Evolutionary conservation across 2,329 filamentous ascomycete species (phyloP).

Genomic region (Talaromyces sp.): DNA sequence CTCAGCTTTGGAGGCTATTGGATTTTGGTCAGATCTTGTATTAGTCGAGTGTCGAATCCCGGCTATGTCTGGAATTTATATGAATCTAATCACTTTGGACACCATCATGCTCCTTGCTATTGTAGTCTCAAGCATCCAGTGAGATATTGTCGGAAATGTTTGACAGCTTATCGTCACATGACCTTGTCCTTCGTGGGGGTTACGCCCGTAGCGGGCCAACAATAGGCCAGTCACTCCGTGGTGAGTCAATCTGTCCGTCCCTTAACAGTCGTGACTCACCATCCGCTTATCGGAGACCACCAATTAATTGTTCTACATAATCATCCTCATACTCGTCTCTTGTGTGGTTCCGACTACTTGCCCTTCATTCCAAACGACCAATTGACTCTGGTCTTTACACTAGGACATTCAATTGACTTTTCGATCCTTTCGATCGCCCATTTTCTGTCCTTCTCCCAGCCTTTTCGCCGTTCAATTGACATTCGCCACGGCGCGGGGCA

Average conservation of each 20-base stretch:
- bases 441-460: not conserved
- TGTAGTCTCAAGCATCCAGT: not conserved
- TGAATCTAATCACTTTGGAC: not conserved
- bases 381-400: not conserved
- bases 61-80: not conserved
- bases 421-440: no score
- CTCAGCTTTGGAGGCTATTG: not conserved
- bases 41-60: constrained; percentile 10
- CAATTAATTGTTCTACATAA: not conserved
- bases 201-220: not conserved
- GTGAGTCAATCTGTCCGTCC: not conserved
- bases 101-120: not conserved
- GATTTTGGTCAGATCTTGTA: constrained; percentile 3
- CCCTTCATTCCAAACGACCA: not conserved
- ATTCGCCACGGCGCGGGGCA: constrained; percentile 9
- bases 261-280: not conserved
- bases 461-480: not conserved
- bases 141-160: no score
- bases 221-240: not conserved
- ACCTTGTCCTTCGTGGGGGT: not conserved
- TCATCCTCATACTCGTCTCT: not conserved
- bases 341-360: not conserved
- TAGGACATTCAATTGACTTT: not conserved
- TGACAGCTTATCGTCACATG: constrained; percentile 16
- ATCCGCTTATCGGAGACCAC: constrained; percentile 2